phyloP scores from a whole-genome alignment of 2,329 filamentous ascomycete genomes.

The Venturia pyrina region DNA sequence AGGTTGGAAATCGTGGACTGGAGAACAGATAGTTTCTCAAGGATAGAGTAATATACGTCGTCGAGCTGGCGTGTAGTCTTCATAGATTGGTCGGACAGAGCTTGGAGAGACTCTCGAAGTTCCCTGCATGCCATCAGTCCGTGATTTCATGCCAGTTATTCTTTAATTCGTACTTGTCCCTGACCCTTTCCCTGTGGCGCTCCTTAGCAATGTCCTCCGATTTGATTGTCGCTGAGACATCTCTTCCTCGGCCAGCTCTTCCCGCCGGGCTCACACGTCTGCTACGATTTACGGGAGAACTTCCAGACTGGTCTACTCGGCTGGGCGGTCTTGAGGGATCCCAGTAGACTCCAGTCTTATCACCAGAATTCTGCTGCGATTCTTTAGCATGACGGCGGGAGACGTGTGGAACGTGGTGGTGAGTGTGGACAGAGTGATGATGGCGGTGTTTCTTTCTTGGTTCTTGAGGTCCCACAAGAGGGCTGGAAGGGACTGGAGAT shows the following conservation, averaged over 20 bases:
- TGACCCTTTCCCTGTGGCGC: conserved; percentile 24
- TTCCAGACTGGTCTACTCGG: not conserved
- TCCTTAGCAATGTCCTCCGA: conserved; percentile 31
- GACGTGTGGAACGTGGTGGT: conserved; percentile 4
- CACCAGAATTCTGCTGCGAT: not conserved
- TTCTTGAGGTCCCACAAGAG: not conserved
- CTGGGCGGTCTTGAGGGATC: not conserved
- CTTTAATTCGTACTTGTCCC: conserved; percentile 24
- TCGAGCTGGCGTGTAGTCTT: conserved; percentile 57
- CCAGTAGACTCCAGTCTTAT: not conserved
- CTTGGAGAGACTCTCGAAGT: conserved; percentile 29
- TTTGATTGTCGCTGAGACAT: conserved; percentile 22
- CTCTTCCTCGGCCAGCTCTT: conserved; percentile 13
- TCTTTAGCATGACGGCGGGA: conserved; percentile 1
- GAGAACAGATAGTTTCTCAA: conserved; percentile 57
- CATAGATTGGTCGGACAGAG: conserved; percentile 50
- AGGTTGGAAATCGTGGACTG: conserved; percentile 55
- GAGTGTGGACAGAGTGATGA: conserved; percentile 5
- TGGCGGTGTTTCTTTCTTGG: not conserved
- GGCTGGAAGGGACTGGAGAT: not conserved
- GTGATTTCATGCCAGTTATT: not conserved
- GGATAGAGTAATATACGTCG: conserved; percentile 62
- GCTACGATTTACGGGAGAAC: conserved; percentile 13
- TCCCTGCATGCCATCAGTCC: conserved; percentile 21
- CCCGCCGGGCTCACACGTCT: conserved; percentile 19